Conservation (phyloP, 2,329 filamentous ascomycete genomes). For the Laburnicola sp. region DNA sequence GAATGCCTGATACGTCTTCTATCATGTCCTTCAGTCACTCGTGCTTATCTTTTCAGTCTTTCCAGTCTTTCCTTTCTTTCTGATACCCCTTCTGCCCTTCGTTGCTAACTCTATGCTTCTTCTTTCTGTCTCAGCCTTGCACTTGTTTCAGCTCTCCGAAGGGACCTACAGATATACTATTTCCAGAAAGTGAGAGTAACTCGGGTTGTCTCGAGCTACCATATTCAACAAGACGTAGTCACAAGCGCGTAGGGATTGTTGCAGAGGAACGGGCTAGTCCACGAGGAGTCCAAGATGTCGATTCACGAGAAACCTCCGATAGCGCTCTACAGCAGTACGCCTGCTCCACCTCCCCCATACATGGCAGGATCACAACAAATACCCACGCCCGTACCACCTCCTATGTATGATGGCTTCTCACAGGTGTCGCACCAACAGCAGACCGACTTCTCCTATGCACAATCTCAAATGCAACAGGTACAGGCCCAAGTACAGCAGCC, state of each 20-base stretch:
- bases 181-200: background rate
- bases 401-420: conserved; percentile 17
- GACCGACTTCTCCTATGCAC: conserved; percentile 20
- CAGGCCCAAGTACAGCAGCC: conserved; percentile 14
- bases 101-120: background rate
- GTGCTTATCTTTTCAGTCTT: background rate
- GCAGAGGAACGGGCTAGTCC: no score
- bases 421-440: conserved; percentile 16
- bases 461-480: conserved; percentile 19
- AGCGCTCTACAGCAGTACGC: conserved; percentile 16
- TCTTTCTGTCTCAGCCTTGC: background rate
- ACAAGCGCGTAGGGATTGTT: no score
- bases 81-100: background rate
- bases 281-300: background rate
- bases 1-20: background rate
- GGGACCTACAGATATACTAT: background rate
- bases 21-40: background rate
- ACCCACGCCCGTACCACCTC: conserved; percentile 21
- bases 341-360: conserved; percentile 26
- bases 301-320: background rate
- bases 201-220: background rate
- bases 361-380: conserved; percentile 21
- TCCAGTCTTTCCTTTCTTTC: background rate
- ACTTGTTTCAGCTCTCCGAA: background rate
- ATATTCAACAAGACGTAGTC: no score